These are phyloP conservation scores for Closterium sp. DNA, from an alignment of 139 green algal genomes.

Conservation along the genomic window DNA sequence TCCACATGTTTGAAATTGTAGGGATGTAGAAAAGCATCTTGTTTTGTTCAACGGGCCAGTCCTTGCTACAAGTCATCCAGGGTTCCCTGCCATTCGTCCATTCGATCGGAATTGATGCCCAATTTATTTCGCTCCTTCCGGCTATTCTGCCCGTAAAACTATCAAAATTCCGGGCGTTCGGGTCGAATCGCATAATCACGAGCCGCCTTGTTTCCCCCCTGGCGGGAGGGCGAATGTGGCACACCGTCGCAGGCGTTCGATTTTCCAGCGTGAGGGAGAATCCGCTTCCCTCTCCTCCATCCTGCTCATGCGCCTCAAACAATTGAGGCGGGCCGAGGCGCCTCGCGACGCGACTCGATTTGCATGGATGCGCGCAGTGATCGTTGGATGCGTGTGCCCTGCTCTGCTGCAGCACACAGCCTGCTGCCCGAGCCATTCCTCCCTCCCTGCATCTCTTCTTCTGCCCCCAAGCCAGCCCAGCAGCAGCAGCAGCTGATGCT, in stretches of 20 bases:
- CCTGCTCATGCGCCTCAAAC: neutral
- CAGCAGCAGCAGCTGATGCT: neutral
- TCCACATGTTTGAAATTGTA: no score
- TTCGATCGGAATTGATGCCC: neutral
- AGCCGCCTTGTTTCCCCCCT: neutral
- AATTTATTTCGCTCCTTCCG: neutral
- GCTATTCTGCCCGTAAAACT: neutral
- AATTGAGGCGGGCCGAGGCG: neutral
- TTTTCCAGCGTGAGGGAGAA: neutral
- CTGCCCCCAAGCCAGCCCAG: neutral
- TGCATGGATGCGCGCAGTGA: neutral
- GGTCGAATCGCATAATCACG: neutral
- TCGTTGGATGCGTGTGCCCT: neutral
- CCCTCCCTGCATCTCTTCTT: neutral
- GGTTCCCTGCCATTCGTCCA: neutral
- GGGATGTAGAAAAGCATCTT: no score
- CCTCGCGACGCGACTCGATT: neutral
- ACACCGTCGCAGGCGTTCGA: neutral
- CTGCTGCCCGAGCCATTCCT: neutral
- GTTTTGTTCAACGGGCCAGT: no score
- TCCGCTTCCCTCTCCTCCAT: neutral
- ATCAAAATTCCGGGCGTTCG: neutral
- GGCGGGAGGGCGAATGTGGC: neutral
- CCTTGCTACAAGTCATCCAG: no score
- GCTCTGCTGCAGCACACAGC: neutral